These are phyloP conservation scores for Neurospora sp. DNA, from an alignment of 495 filamentous ascomycete genomes.

Conservation along the genomic window DNA sequence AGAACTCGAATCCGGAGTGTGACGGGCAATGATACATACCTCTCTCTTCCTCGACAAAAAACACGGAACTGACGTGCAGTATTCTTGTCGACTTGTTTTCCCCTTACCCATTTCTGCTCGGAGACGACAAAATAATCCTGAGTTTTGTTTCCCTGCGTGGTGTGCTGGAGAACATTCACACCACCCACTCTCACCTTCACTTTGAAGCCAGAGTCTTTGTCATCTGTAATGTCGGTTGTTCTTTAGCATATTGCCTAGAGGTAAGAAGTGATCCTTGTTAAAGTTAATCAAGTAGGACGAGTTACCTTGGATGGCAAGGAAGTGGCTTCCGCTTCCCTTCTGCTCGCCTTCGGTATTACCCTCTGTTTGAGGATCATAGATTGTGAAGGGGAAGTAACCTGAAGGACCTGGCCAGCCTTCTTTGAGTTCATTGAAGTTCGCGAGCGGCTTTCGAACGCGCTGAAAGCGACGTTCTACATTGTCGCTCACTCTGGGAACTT, in stretches of 20 bases:
- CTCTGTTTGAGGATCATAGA: neutral
- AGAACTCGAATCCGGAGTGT: neutral
- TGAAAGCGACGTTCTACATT: neutral
- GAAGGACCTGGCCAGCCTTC: neutral
- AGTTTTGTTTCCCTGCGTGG: neutral
- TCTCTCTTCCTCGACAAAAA: neutral
- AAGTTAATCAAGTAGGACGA: accelerated
- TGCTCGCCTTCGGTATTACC: neutral
- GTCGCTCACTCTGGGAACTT: neutral
- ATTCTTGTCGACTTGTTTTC: neutral
- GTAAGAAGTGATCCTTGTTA: neutral
- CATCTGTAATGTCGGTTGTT: neutral
- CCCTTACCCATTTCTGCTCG: neutral
- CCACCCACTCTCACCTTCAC: neutral
- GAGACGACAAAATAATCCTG: neutral
- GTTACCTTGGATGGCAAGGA: neutral
- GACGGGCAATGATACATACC: neutral
- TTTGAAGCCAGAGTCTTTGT: neutral
- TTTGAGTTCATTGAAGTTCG: neutral
- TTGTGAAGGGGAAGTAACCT: neutral
- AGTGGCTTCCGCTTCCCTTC: neutral
- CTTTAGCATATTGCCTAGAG: neutral
- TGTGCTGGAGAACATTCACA: neutral
- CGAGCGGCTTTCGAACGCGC: neutral
- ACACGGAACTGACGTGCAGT: neutral